Conservation (phyloP, 176 grass and related monocot genomes). For the Pontederia crassipes region DNA sequence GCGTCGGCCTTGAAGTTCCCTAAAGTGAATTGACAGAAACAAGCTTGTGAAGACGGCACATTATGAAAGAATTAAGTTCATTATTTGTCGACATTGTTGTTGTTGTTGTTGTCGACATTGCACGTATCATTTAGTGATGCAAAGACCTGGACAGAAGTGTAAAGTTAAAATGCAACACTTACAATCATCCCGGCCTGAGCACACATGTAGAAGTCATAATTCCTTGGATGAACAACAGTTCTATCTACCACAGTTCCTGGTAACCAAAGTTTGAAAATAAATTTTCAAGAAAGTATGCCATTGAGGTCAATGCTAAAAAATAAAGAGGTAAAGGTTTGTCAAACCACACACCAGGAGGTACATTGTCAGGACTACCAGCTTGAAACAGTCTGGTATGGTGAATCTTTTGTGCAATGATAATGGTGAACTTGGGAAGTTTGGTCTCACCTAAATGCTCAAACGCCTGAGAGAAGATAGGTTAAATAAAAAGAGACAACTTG, state of each 20-base stretch:
- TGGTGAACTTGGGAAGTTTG: constrained; percentile 42
- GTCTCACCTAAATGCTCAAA: constrained; percentile 27
- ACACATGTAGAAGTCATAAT: constrained; percentile 73
- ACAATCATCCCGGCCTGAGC: constrained; percentile 48
- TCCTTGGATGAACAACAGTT: constrained; percentile 42
- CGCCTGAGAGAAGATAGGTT: constrained; percentile 23
- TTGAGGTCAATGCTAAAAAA: too few species aligned
- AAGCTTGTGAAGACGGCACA: too few species aligned
- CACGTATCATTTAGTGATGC: too few species aligned
- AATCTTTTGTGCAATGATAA: constrained; percentile 59
- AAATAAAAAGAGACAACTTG: background rate
- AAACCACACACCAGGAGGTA: constrained; percentile 33
- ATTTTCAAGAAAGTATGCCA: background rate
- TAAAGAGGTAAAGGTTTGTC: background rate
- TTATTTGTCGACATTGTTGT: too few species aligned
- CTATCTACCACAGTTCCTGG: constrained; percentile 53
- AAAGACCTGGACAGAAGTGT: background rate
- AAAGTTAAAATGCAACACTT: constrained; percentile 12
- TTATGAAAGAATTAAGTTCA: too few species aligned
- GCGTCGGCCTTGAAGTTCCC: constrained; percentile 59
- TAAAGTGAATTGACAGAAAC: background rate
- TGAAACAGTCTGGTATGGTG: constrained; percentile 58
- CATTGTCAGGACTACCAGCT: constrained; percentile 21
- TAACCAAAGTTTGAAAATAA: background rate
- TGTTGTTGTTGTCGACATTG: too few species aligned